Conservation (phyloP, 257 asterid genomes). For the Ocimum tenuiflorum region DNA sequence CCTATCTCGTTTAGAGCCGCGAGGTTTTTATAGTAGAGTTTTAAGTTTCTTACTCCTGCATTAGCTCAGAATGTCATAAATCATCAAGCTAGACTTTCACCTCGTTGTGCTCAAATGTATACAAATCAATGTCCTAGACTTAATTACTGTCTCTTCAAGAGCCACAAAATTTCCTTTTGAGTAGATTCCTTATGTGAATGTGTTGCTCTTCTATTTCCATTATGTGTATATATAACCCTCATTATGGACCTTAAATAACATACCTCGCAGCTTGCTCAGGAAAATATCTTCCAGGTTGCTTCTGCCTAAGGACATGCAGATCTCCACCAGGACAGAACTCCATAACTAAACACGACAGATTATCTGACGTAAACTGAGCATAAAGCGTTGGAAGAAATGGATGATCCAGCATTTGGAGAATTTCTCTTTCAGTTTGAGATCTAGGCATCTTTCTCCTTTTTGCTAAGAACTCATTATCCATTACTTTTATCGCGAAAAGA, state of each 20-base stretch:
- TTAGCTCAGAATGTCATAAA: background rate
- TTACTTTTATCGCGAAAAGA: slow-evolving; percentile 77
- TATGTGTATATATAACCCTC: background rate
- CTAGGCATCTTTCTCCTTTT: slow-evolving; percentile 69
- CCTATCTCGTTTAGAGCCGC: background rate
- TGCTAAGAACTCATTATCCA: slow-evolving; percentile 80
- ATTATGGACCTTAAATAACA: background rate
- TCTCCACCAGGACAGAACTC: slow-evolving; percentile 98
- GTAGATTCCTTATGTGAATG: background rate
- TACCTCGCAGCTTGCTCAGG: slow-evolving; percentile 93
- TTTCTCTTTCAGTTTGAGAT: slow-evolving; percentile 90
- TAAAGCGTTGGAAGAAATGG: slow-evolving; percentile 92
- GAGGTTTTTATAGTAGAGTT: background rate
- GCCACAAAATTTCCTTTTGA: background rate
- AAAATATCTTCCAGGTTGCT: slow-evolving; percentile 66
- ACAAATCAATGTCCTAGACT: background rate
- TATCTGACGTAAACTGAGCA: slow-evolving; percentile 80
- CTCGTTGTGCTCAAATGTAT: background rate
- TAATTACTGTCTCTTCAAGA: background rate
- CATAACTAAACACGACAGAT: slow-evolving; percentile 81
- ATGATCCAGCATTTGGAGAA: slow-evolving; percentile 79
- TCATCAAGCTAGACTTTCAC: background rate
- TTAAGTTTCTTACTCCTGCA: background rate
- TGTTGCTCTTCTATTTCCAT: background rate
- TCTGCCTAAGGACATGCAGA: slow-evolving; percentile 82